Base-by-base conservation (phyloP, 129 eudicot genomes). In the Flaveria linearis region DNA sequence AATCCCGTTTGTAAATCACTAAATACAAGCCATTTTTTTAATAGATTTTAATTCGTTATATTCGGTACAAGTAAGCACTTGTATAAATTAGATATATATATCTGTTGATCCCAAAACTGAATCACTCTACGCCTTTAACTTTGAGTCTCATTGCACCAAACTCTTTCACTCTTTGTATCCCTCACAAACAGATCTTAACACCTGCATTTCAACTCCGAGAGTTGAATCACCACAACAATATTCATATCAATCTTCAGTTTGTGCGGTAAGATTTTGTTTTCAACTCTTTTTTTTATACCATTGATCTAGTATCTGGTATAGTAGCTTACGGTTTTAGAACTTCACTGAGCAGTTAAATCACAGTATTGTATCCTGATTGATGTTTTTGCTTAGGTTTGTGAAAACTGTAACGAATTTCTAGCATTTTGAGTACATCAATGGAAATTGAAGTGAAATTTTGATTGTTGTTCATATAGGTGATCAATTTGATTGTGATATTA, bases 121-220 rank as follows among this genome's bases (percentile, higher is more conserved):
- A 45, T 78, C 82, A 47, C 65, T 33, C 13, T 5, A 42, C 79
- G 67, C 75, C 84, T 73, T 80, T 80, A 55, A 80, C 84, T 80
- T 80, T 80, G 50, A 80, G 83, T 80, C 75, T 61, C 74, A 18
- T 58, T 57, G 3, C 79, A 80, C 49, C 75, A 73, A 66, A 10
- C 63, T 62, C 62, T 47, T n/a, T 47, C 74, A 23, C 13, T 26
- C 22, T 43, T 33, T 25, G 14, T n/a, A 68, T 67, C 46, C 2
- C 17, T 45, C 53, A 36, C 22, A 12, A 7, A 71, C 63, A 33
- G 66, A 62, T 41, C 51, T 62, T 16, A 22, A 61, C 30, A 33
- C 70, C 80, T 55, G 69, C 82, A 78, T 80, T 66, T 45, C 11
- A 16, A 42, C 36, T 79, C 30, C n/a, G 36, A 63, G 16, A 73